Conservation (phyloP, 306 rosid species). For the Luffa acutangula region DNA sequence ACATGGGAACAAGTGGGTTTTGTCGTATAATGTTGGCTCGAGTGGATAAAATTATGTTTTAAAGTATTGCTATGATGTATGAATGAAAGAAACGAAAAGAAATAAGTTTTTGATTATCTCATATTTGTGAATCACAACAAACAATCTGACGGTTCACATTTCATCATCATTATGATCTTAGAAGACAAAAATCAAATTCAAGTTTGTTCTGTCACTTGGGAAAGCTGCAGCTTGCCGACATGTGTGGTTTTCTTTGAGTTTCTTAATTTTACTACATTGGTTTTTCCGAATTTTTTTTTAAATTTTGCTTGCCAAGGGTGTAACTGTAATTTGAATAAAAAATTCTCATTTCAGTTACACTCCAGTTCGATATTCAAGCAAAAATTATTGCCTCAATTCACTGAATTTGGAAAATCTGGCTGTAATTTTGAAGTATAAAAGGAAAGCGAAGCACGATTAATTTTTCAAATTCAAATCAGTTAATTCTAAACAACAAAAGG, state of each 20-base stretch:
- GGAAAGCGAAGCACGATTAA: not conserved
- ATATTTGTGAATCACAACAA: conserved; percentile 24
- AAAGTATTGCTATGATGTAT: conserved; percentile 13
- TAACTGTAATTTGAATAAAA: conserved; percentile 13
- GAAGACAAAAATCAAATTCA: conserved; percentile 22
- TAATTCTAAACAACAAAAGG: not conserved
- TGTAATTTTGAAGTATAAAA: not conserved
- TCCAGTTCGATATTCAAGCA: conserved; percentile 3
- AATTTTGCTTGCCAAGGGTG: not conserved
- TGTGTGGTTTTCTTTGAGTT: conserved; percentile 11
- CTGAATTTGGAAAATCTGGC: not conserved
- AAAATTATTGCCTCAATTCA: not conserved
- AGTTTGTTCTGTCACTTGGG: conserved; percentile 17
- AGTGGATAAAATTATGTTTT: not conserved
- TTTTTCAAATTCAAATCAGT: not conserved
- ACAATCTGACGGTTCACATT: conserved; percentile 20
- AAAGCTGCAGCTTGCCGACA: conserved; percentile 24
- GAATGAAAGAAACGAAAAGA: not conserved
- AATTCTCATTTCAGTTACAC: not conserved
- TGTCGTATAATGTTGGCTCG: not conserved
- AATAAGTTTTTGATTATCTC: not conserved
- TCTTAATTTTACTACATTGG: conserved; percentile 23
- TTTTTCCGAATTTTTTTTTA: conserved; percentile 23
- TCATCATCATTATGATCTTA: not conserved
- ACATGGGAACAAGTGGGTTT: not conserved